These are phyloP conservation scores for Kewa caespitosa DNA, from an alignment of 179 eudicot genomes.

Conservation along the genomic window DNA sequence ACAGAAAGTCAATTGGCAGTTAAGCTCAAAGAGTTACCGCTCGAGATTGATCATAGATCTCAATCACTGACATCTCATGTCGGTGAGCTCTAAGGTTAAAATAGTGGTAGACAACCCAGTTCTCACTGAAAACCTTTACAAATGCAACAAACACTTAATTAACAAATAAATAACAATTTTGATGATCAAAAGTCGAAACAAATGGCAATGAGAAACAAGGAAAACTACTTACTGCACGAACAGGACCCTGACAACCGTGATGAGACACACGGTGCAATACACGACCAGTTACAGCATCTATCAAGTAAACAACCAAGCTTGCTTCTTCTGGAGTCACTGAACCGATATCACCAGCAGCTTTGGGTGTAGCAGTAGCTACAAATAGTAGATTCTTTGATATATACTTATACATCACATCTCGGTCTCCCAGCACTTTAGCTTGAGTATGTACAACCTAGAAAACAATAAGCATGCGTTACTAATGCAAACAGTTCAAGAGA, in stretches of 20 bases:
- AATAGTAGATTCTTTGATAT: constrained; percentile 80
- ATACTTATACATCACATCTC: constrained; percentile 92
- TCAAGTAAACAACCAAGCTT: constrained; percentile 73
- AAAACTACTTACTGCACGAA: constrained; percentile 76
- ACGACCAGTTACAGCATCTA: constrained; percentile 95
- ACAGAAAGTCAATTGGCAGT: background rate
- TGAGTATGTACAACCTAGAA: constrained; percentile 94
- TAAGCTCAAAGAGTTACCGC: constrained; percentile 48
- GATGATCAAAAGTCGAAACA: background rate
- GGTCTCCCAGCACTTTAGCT: constrained; percentile 79
- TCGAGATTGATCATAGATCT: constrained; percentile 94
- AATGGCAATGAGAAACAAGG: background rate
- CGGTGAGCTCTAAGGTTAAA: constrained; percentile 96
- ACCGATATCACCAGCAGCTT: constrained; percentile 83
- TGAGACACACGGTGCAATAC: constrained; percentile 88
- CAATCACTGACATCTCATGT: constrained; percentile 98
- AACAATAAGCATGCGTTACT: background rate
- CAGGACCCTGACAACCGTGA: constrained; percentile 97
- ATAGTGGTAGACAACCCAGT: constrained; percentile 99
- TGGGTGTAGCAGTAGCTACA: constrained; percentile 86
- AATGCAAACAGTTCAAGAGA: background rate
- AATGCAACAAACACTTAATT: background rate
- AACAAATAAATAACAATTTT: background rate
- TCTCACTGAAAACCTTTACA: constrained; percentile 94
- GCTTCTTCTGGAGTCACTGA: constrained; percentile 92